Evolutionary conservation across 2,329 filamentous ascomycete species (phyloP), one percentile per base, ranked within the genome.

Genomic region (Macrophomina phaseolina): DNA sequence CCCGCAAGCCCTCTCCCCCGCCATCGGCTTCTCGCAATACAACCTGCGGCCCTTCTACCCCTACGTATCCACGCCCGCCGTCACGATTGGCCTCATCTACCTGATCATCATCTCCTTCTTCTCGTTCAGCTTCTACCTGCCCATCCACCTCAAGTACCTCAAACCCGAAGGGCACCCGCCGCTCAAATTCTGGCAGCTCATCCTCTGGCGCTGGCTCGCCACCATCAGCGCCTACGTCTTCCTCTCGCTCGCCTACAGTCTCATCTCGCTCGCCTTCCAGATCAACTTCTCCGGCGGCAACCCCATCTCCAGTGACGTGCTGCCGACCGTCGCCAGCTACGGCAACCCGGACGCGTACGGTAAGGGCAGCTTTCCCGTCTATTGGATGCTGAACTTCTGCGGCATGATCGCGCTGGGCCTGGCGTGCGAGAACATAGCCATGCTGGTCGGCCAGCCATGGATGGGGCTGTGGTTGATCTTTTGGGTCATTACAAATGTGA

Each of bases 31-130:
- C 74, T 83, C 81, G 4, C 78, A 79, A 16, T 81, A 84, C 74
- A 87, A 90, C 67, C 79, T 90, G 4, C 81, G 88, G 2, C 87
- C 87, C 0, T 90, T 90, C 73, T 77, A 73, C 16, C 87, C 87
- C 0, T 80, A 84, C 5, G 81, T 81, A 1, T 79, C 83, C 0
- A 86, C 84, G 1, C 88, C 88, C 0, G 82, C 87, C 0, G 84
- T 90, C 2, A 85, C 82, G 1, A 88, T 90, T 64, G 87, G 87
- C 0, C 76, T 90, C 34, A 90, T 90, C 70, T 90, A 90, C 72
- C 78, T 90, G 1, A 90, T 90, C 71, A 90, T 90, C 71, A 81
- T 90, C 48, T 86, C 87, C 0, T 90, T 90, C 78, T 90, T 90
- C 79, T 87, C 83, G 34, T 90, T 88, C 74, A 81, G 84, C 0